phyloP scores from a whole-genome alignment of 2,329 filamentous ascomycete species.

The Aspergillus aculeatinus region DNA sequence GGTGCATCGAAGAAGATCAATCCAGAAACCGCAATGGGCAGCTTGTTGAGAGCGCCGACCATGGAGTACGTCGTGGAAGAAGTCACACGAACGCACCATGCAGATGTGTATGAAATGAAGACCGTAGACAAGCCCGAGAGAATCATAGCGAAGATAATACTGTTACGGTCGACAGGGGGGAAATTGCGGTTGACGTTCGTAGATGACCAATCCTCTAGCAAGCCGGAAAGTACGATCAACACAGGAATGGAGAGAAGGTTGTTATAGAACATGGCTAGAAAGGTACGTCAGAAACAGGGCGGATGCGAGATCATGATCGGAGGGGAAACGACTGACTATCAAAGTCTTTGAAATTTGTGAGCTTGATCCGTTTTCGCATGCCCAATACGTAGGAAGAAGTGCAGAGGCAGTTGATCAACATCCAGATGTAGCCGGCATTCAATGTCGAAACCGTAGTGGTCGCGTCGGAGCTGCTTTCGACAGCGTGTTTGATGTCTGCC shows the following conservation, averaged over 20 bases:
- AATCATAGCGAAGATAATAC: conserved; percentile 82
- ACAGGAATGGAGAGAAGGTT: conserved; percentile 95
- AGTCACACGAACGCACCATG: conserved; percentile 97
- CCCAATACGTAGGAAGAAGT: conserved; percentile 83
- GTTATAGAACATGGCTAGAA: conserved; percentile 97
- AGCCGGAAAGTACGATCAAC: conserved; percentile 74
- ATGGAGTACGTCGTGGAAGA: conserved; percentile 98
- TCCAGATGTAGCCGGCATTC: conserved; percentile 96
- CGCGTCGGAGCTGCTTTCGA: conserved; percentile 66
- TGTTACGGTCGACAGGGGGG: conserved; percentile 74
- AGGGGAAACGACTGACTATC: conserved; percentile 71
- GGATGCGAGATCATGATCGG: neutral
- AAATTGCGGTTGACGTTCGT: conserved; percentile 86
- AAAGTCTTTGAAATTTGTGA: conserved; percentile 99
- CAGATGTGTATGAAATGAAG: conserved; percentile 99
- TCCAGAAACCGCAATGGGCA: conserved; percentile 88
- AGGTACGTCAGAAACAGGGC: conserved; percentile 18
- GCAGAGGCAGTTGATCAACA: conserved; percentile 95
- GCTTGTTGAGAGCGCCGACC: conserved; percentile 97
- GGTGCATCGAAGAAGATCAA: conserved; percentile 94
- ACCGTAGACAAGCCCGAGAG: conserved; percentile 90
- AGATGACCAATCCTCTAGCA: conserved; percentile 89
- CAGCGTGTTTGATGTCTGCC: conserved; percentile 89
- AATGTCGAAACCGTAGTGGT: conserved; percentile 79
- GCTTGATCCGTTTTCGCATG: conserved; percentile 98